These are phyloP conservation scores for Macrophomina phaseolina DNA, from an alignment of 2,329 filamentous ascomycete species.

Conservation along the genomic window DNA sequence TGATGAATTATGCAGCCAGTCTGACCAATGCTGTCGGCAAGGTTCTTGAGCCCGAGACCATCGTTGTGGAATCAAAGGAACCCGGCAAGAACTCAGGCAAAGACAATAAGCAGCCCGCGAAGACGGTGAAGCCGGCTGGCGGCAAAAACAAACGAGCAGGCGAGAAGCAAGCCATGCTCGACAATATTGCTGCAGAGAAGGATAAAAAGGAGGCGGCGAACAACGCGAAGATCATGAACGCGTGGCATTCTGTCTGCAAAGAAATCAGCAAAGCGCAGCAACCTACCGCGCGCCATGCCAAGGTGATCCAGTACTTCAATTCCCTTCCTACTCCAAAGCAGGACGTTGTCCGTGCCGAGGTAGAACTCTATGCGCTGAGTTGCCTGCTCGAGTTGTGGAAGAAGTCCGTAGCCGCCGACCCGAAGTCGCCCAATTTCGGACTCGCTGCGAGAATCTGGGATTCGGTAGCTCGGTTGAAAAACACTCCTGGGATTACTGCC, in stretches of 20 bases:
- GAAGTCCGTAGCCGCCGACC: background rate
- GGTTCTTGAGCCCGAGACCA: constrained; percentile 66
- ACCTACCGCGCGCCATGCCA: constrained; percentile 54
- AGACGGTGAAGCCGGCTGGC: background rate
- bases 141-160: constrained; percentile 17
- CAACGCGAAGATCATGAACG: constrained; percentile 48
- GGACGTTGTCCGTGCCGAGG: constrained; percentile 51
- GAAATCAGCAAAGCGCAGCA: constrained; percentile 53
- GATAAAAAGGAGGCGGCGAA: constrained; percentile 50
- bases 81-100: background rate
- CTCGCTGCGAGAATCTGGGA: constrained; percentile 57
- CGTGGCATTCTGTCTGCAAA: constrained; percentile 54
- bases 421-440: constrained; percentile 45
- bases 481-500: constrained; percentile 48
- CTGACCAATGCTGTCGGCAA: constrained; percentile 70
- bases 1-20: constrained; percentile 71
- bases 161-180: constrained; percentile 51
- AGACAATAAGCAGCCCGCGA: background rate
- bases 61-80: constrained; percentile 55
- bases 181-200: constrained; percentile 49
- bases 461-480: constrained; percentile 46
- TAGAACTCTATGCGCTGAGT: constrained; percentile 57
- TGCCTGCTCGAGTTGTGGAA: constrained; percentile 58
- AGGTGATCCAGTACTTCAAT: constrained; percentile 55
- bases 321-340: constrained; percentile 48